Evolutionary conservation across 2,329 filamentous ascomycete species (phyloP).

Genomic region (Hyphodiscus sp.): DNA sequence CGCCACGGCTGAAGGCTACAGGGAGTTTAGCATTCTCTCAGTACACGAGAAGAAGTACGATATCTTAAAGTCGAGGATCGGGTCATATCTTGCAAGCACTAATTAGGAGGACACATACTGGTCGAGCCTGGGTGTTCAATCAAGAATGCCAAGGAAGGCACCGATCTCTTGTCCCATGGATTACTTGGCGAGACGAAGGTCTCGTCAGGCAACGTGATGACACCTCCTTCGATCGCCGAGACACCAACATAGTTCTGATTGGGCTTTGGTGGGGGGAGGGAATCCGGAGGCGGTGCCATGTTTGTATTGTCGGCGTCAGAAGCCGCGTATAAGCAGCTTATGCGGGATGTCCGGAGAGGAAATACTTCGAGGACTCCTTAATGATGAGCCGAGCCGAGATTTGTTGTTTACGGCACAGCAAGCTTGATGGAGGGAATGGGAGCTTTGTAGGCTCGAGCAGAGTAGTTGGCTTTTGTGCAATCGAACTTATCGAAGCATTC

Average conservation of each 20-base stretch:
- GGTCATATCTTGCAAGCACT: too few relatives aligned
- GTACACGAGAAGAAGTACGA: not conserved
- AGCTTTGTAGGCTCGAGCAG: too few relatives aligned
- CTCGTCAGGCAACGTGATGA: constrained; percentile 40
- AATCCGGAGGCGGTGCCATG: not conserved
- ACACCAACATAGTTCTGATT: constrained; percentile 23
- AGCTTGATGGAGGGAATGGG: too few relatives aligned
- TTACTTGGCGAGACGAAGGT: constrained; percentile 41
- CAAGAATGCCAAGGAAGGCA: constrained; percentile 48
- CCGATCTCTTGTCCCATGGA: constrained; percentile 36
- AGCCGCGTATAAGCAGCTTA: too few relatives aligned
- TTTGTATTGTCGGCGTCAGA: not conserved
- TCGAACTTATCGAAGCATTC: too few relatives aligned
- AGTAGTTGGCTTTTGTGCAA: too few relatives aligned
- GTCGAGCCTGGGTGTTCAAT: constrained; percentile 37
- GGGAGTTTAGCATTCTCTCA: not conserved
- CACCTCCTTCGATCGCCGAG: constrained; percentile 34
- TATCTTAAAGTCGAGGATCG: too few relatives aligned
- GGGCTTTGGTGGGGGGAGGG: not conserved
- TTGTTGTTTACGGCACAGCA: too few relatives aligned
- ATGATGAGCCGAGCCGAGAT: too few relatives aligned
- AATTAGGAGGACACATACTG: not conserved
- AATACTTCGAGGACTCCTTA: too few relatives aligned
- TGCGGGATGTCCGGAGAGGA: too few relatives aligned
- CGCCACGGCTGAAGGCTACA: not conserved